Evolutionary conservation across 2,329 filamentous ascomycete genomes (phyloP), one percentile per base, ranked within the genome.

Genomic region (Trichothecium sympodiale): DNA sequence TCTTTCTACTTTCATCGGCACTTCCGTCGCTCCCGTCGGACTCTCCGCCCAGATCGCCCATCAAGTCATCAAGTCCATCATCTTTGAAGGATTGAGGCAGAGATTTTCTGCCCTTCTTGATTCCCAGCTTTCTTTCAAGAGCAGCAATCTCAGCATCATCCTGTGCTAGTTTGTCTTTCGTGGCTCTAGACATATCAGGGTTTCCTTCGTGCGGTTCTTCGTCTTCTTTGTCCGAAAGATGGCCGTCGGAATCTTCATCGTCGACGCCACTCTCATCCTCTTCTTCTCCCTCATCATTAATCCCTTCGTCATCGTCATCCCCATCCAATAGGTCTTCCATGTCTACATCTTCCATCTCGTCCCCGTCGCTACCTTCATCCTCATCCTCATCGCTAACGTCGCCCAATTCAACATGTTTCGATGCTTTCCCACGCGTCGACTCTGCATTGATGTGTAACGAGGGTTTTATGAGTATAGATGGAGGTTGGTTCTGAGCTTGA

Each of bases 81-180:
- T 94, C 83, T 15, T 76, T 71, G 47, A 88, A 86, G 0, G 77
- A 67, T 44, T 83, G 80, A 0, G 80, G 78, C 5, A 85, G 57
- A 23, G 74, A 79, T 50, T 86, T 93, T 41, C 80, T 81, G 17
- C 77, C 75, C 51, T 80, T 84, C 44, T 71, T 78, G 25, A 95
- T 70, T 0, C 91, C 89, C 3, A 98, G 63, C 50, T 84, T 93
- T 55, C 80, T 87, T 61, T 98, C 91, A 23, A 95, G 64, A 3
- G 78, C 78, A 15, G 81, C 80, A 46, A 98, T 96, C 47, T 94
- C 86, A 3, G 78, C 83, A 50, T 96, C 87, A 39, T 98, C 89
- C 41, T 84, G 68, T 1, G 74, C 78, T 4, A 95, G 62, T 46
- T 73, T 76, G 4, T 79, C 71, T 50, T 69, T 74, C n/a, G 77